Evolutionary conservation across 352 stramenopile genomes (phyloP).

Genomic region (Globisporangium acanthophoron): DNA sequence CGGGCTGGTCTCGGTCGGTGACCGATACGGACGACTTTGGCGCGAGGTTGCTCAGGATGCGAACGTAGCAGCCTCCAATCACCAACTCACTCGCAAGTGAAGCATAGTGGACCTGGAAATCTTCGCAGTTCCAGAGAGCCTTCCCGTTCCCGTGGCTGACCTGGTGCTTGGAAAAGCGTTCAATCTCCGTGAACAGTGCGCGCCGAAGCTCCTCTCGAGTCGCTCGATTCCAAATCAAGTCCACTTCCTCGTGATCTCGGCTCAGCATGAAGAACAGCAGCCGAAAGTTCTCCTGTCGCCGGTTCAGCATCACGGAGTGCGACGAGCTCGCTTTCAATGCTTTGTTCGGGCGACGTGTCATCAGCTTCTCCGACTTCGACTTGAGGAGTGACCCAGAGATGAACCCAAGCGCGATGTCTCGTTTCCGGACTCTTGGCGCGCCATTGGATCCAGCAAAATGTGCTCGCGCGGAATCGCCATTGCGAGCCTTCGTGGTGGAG

Average conservation of each 20-base stretch:
- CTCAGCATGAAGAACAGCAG: slow-evolving; percentile 93
- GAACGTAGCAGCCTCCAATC: slow-evolving; percentile 90
- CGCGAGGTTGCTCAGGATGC: slow-evolving; percentile 42
- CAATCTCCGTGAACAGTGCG: slow-evolving; percentile 80
- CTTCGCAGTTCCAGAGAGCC: slow-evolving; percentile 95
- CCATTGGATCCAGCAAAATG: neutral
- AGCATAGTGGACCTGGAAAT: slow-evolving; percentile 91
- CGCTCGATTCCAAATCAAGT: slow-evolving; percentile 93
- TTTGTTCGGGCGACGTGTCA: slow-evolving; percentile 18
- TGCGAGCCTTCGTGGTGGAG: slow-evolving; percentile 20
- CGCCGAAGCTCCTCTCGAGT: slow-evolving; percentile 87
- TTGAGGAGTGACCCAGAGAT: slow-evolving; percentile 30
- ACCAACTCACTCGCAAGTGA: slow-evolving; percentile 84
- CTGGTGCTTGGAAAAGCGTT: slow-evolving; percentile 75
- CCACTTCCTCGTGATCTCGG: slow-evolving; percentile 88
- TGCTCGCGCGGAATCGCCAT: neutral
- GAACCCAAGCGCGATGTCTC: slow-evolving; percentile 62
- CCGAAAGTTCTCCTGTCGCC: slow-evolving; percentile 89
- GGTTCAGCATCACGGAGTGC: slow-evolving; percentile 12
- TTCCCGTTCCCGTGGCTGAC: slow-evolving; percentile 55
- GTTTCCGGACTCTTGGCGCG: slow-evolving; percentile 47
- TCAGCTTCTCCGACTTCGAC: slow-evolving; percentile 24
- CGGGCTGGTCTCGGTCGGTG: slow-evolving; percentile 12
- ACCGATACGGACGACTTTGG: slow-evolving; percentile 47
- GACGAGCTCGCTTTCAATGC: slow-evolving; percentile 10